A percentile compares a stretch with the other conserved stretches of the same genome.
Evolutionary conservation across 1,284 basidiomycete genomes (phyloP).

Genomic region (Schizophyllum amplum): DNA sequence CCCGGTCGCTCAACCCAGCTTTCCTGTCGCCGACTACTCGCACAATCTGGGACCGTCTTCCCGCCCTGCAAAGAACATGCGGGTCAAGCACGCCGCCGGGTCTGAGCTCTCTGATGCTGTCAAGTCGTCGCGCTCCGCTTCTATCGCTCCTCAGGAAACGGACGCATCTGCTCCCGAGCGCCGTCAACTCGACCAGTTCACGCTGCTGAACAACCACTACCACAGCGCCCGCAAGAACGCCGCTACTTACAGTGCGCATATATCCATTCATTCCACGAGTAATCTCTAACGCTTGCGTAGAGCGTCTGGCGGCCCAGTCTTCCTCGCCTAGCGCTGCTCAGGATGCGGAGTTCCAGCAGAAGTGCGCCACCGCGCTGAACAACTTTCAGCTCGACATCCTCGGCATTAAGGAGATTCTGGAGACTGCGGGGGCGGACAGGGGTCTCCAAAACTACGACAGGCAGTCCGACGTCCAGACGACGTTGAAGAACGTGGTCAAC

Average conservation of each 20-base stretch:
- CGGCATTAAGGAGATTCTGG: conserved; percentile 29
- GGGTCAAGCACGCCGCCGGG: neutral
- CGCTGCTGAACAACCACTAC: neutral
- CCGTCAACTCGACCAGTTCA: neutral
- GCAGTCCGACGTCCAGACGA: conserved; percentile 33
- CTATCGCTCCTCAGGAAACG: neutral
- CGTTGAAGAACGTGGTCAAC: conserved; percentile 44
- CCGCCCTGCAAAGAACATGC: conserved; percentile 3
- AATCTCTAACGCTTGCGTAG: conserved; percentile 17
- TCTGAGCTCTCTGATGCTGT: too few species aligned
- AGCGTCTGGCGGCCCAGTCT: conserved; percentile 25
- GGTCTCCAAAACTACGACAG: conserved; percentile 47
- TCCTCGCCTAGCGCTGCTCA: conserved; percentile 16
- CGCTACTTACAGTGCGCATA: neutral
- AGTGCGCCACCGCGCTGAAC: conserved; percentile 27
- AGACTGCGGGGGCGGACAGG: conserved; percentile 31
- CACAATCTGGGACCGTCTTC: neutral
- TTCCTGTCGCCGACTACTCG: neutral
- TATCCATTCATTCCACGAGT: neutral
- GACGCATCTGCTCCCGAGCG: neutral
- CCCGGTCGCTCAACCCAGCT: neutral
- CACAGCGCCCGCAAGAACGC: neutral
- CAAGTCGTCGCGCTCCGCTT: too few species aligned
- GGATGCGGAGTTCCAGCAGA: conserved; percentile 28
- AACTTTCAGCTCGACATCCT: conserved; percentile 31